phyloP scores from a whole-genome alignment of 1,284 basidiomycete genomes.

The Malassezia sp. region DNA sequence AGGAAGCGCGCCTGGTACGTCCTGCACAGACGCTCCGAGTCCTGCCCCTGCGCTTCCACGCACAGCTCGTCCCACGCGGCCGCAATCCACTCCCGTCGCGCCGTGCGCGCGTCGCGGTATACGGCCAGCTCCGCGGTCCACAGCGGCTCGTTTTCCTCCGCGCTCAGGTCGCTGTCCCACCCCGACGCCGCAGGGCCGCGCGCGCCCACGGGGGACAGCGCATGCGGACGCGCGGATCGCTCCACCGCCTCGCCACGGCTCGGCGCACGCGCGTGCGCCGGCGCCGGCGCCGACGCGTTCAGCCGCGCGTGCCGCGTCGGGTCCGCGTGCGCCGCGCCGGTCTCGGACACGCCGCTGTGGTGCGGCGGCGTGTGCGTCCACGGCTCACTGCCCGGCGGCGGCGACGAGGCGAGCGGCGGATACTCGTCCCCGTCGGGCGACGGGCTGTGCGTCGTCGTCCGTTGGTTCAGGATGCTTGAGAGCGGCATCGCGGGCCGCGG shows the following conservation, averaged over 20 bases:
- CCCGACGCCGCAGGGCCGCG: not conserved
- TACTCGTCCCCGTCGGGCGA: not conserved
- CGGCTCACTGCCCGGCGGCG: not conserved
- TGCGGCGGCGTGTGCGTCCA: not conserved
- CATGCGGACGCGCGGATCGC: not conserved
- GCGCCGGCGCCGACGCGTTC: not conserved
- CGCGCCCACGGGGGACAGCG: no score
- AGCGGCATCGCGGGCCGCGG: constrained; percentile 13
- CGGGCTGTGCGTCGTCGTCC: not conserved
- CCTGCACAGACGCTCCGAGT: constrained; percentile 26
- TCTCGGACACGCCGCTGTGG: not conserved
- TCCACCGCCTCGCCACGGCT: not conserved
- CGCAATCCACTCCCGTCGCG: constrained; percentile 26
- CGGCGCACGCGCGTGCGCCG: not conserved
- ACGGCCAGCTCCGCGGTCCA: constrained; percentile 32
- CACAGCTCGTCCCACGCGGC: constrained; percentile 18
- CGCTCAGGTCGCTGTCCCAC: constrained; percentile 42
- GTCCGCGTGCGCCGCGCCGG: not conserved
- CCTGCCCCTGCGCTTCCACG: constrained; percentile 21
- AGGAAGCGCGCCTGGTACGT: constrained; percentile 32
- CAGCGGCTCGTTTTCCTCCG: constrained; percentile 31
- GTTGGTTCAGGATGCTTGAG: constrained; percentile 14
- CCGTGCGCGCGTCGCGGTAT: constrained; percentile 24
- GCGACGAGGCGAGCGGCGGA: not conserved
- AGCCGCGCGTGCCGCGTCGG: not conserved